Evolutionary conservation across 805 yeast species (phyloP).

Genomic region (Pichia scutulata): DNA sequence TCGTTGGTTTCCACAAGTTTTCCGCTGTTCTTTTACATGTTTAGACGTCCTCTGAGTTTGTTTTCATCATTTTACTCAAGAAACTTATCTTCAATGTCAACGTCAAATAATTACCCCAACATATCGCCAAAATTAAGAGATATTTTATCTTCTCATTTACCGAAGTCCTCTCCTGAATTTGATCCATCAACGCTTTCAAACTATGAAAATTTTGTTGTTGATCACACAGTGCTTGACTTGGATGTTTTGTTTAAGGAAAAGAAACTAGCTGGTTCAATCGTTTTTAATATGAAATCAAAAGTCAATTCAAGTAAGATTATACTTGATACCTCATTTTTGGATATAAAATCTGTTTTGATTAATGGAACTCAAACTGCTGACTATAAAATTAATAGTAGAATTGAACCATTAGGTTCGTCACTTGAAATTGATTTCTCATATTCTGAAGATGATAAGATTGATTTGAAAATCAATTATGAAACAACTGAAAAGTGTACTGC

Average conservation of each 20-base stretch:
- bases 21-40: neutral
- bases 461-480: slow-evolving; percentile 42
- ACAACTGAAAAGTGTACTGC: slow-evolving; percentile 80
- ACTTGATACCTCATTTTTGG: slow-evolving; percentile 63
- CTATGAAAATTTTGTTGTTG: slow-evolving; percentile 46
- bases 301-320: slow-evolving; percentile 32
- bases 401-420: slow-evolving; percentile 55
- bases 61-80: neutral
- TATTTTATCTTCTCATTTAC: slow-evolving; percentile 27
- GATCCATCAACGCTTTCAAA: slow-evolving; percentile 81
- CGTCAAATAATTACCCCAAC: slow-evolving; percentile 19
- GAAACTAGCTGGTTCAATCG: slow-evolving; percentile 48
- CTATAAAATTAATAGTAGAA: slow-evolving; percentile 33
- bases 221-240: slow-evolving; percentile 44
- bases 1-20: too few species aligned
- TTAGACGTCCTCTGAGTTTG: neutral
- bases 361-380: slow-evolving; percentile 26
- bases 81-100: neutral
- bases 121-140: slow-evolving; percentile 19
- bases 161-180: slow-evolving; percentile 39
- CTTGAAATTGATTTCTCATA: slow-evolving; percentile 30
- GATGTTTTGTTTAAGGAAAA: slow-evolving; percentile 48
- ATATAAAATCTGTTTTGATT: slow-evolving; percentile 37
- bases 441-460: slow-evolving; percentile 7
- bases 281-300: slow-evolving; percentile 34